These are phyloP conservation scores for Lepidopterella palustris DNA, from an alignment of 495 filamentous ascomycete genomes.

Conservation along the genomic window DNA sequence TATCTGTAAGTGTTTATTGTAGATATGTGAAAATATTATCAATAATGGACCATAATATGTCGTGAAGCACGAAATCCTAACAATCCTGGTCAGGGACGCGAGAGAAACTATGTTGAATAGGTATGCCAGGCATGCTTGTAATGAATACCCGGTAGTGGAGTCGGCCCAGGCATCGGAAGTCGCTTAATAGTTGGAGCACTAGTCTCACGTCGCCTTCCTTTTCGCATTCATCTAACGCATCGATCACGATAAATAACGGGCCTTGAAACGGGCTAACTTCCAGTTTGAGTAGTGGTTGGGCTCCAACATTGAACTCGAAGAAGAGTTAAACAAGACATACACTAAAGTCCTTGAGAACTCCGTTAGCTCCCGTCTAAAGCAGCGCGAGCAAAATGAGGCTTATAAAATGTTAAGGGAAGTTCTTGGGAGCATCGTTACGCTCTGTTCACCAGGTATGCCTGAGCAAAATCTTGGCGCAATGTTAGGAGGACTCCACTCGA, in stretches of 20 bases:
- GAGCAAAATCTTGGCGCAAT: not conserved
- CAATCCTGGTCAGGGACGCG: conserved; percentile 4
- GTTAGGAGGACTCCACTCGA: conserved; percentile 25
- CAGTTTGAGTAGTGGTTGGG: too few relatives aligned
- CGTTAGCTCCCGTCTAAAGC: conserved; percentile 2
- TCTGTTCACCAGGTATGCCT: not conserved
- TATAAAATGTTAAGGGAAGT: too few relatives aligned
- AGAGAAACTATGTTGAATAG: conserved; percentile 21
- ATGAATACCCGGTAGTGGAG: conserved; percentile 30
- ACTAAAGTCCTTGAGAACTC: conserved; percentile 15
- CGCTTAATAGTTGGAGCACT: conserved; percentile 29
- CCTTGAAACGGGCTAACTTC: too few relatives aligned
- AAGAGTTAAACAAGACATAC: conserved; percentile 19
- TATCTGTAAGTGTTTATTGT: conserved; percentile 5
- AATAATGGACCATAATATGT: conserved; percentile 28
- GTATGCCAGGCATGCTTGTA: conserved; percentile 36
- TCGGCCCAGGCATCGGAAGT: conserved; percentile 11
- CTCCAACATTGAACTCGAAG: not conserved
- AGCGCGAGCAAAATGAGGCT: too few relatives aligned
- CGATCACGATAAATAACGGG: conserved; percentile 33
- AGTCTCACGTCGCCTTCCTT: conserved; percentile 16
- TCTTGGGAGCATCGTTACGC: not conserved
- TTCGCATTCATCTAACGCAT: conserved; percentile 37
- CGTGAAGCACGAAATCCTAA: conserved; percentile 30
- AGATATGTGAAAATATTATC: conserved; percentile 36